A percentile compares a stretch with the other conserved stretches of the same genome.
phyloP scores from a whole-genome alignment of 2,329 filamentous ascomycete species.

The Colletotrichum paranaense region DNA sequence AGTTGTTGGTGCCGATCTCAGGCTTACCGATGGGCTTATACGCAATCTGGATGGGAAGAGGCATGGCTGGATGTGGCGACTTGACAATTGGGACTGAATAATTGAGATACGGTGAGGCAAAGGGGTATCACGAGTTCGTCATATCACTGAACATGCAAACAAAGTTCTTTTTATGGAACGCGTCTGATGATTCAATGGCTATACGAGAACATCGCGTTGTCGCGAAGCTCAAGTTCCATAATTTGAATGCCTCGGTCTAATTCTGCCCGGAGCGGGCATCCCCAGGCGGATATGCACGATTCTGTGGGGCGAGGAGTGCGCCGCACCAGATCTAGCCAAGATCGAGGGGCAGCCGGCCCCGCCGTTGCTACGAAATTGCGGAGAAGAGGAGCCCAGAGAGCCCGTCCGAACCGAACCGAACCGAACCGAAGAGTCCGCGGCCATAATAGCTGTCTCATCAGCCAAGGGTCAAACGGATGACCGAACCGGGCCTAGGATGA shows the following conservation, averaged over 20 bases:
- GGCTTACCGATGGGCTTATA: slow-evolving; percentile 40
- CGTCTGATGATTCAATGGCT: background rate
- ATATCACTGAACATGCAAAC: background rate
- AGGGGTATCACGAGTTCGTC: background rate
- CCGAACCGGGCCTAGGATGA: slow-evolving; percentile 4
- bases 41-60: slow-evolving; percentile 31
- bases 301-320: slow-evolving; percentile 1
- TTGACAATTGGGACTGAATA: background rate
- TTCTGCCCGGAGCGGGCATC: background rate
- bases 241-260: slow-evolving; percentile 8
- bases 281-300: background rate
- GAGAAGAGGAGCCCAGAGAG: background rate
- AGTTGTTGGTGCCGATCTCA: slow-evolving; percentile 37
- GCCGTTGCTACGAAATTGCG: background rate
- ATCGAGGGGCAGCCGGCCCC: slow-evolving; percentile 11
- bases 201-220: background rate
- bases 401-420: slow-evolving; percentile 11
- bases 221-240: background rate
- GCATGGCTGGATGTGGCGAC: slow-evolving; percentile 5
- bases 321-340: background rate
- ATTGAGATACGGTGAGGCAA: background rate
- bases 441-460: background rate
- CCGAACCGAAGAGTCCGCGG: slow-evolving; percentile 3
- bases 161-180: slow-evolving; percentile 19
- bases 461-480: too few species aligned